Evolutionary conservation across 1,284 basidiomycete genomes (phyloP).

Genomic region (Fistulina hepatica): DNA sequence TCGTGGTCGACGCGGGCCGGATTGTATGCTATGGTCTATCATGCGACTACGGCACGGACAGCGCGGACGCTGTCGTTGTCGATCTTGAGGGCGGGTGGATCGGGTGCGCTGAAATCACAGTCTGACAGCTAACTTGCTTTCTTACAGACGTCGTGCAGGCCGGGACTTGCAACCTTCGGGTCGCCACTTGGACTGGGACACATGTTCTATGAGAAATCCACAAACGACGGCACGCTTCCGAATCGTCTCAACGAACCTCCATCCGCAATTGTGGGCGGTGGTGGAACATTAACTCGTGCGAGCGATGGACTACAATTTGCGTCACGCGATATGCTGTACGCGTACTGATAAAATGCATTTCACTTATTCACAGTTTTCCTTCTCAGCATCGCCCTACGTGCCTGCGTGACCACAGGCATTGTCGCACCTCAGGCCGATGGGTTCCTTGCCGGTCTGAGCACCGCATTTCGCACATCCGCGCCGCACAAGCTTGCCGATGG

Average conservation of each 20-base stretch:
- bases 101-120: too few species aligned
- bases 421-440: conserved; percentile 44
- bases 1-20: background rate
- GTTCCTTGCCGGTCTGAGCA: conserved; percentile 50
- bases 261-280: conserved; percentile 31
- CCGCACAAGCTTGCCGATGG: conserved; percentile 43
- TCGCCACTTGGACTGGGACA: conserved; percentile 50
- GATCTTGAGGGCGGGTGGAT: conserved; percentile 28
- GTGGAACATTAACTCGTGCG: conserved; percentile 23
- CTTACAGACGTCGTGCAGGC: too few species aligned
- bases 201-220: conserved; percentile 51
- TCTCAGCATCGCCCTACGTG: conserved; percentile 43
- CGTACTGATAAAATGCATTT: background rate
- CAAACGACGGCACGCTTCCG: conserved; percentile 49
- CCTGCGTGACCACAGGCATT: conserved; percentile 48
- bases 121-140: too few species aligned
- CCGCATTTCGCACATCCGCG: conserved; percentile 50
- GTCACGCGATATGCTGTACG: conserved; percentile 49
- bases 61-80: conserved; percentile 12
- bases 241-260: conserved; percentile 34
- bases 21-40: conserved; percentile 2
- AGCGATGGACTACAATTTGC: conserved; percentile 38
- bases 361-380: background rate
- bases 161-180: conserved; percentile 49
- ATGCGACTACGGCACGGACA: background rate